A percentile compares a stretch with the other conserved stretches of the same genome.
Evolutionary conservation across 1,139 yeast species (phyloP).

Genomic region (Nakaseomyces sp.): DNA sequence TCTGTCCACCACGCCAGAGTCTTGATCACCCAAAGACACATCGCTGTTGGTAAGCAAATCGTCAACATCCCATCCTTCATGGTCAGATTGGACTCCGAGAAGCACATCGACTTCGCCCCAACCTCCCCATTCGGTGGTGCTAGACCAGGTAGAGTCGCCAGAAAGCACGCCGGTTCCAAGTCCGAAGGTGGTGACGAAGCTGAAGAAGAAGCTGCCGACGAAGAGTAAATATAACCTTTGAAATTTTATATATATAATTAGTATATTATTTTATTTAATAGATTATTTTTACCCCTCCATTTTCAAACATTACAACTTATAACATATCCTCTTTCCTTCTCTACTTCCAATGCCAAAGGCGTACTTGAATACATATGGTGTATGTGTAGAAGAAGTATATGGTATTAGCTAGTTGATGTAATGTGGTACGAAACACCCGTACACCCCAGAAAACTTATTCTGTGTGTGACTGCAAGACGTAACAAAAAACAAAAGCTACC

Average conservation of each 20-base stretch:
- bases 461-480: no score
- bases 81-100: constrained; percentile 99
- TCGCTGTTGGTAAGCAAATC: constrained; percentile 99
- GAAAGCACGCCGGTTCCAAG: constrained; percentile 78
- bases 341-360: no score
- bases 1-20: constrained; percentile 99
- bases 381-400: no score
- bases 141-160: constrained; percentile 99
- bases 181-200: constrained; percentile 44
- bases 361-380: no score
- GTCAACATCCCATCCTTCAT: constrained; percentile 98
- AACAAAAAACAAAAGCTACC: background rate
- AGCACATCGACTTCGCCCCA: constrained; percentile 99
- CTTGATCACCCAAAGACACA: constrained; percentile 97
- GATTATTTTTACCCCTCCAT: no score
- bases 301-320: no score
- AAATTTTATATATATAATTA: no score
- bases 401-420: no score
- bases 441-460: background rate
- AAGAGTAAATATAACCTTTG: constrained; percentile 35
- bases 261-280: background rate
- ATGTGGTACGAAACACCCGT: background rate
- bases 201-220: constrained; percentile 52
- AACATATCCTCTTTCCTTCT: no score
- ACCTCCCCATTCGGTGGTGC: constrained; percentile 99